A percentile compares a stretch with the other conserved stretches of the same genome.
Evolutionary conservation across 331 rosid genomes (phyloP).

Genomic region (Malus hybrid): DNA sequence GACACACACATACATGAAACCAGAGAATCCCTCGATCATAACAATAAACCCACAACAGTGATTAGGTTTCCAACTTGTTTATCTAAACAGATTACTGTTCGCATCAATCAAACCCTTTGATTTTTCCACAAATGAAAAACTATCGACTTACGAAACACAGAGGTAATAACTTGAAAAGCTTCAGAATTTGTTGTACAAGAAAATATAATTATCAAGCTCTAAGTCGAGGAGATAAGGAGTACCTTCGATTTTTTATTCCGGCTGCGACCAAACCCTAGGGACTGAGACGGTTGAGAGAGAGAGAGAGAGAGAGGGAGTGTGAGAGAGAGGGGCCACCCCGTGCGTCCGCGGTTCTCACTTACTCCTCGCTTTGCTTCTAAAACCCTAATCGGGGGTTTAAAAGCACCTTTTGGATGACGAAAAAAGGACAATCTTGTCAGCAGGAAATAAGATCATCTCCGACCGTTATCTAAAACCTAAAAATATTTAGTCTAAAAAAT

Average conservation of each 20-base stretch:
- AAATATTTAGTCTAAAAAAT: no score
- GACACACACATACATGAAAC: background rate
- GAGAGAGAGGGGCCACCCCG: background rate
- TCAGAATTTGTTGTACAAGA: background rate
- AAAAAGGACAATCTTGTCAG: no score
- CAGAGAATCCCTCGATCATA: background rate
- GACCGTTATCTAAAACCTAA: no score
- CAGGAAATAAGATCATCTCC: no score
- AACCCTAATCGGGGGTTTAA: slow-evolving; percentile 1
- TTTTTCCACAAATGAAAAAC: no score
- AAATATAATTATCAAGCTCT: background rate
- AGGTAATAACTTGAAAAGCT: background rate
- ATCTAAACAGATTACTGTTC: background rate
- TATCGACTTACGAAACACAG: no score
- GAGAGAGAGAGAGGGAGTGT: no score
- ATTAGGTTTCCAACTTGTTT: background rate
- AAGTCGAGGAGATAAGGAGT: background rate
- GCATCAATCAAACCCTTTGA: background rate
- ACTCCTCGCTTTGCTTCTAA: background rate
- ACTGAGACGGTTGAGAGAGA: background rate
- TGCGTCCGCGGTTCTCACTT: background rate
- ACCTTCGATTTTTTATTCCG: slow-evolving; percentile 1
- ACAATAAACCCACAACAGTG: background rate
- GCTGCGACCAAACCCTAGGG: background rate
- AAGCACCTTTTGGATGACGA: no score